Conservation (phyloP, 139 green algal species). For the Chlamydomonas incerta region DNA sequence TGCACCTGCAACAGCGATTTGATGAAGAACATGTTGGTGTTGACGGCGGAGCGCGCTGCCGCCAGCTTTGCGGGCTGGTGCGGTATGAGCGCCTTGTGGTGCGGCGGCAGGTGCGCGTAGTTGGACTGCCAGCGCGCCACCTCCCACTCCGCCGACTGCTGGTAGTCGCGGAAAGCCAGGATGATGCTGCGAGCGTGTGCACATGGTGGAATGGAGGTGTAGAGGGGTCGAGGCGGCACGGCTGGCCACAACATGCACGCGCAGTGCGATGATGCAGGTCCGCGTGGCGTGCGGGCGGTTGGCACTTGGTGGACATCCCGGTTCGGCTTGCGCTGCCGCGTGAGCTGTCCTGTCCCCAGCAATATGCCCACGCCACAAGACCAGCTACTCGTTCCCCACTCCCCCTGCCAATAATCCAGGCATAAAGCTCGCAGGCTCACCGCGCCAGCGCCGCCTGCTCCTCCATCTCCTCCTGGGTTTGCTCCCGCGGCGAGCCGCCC, state of each 20-base stretch:
- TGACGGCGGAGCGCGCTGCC: slow-evolving; percentile 50
- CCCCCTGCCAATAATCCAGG: too few species aligned
- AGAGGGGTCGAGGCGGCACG: too few species aligned
- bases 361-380: too few species aligned
- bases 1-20: slow-evolving; percentile 51
- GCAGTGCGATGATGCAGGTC: too few species aligned
- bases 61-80: slow-evolving; percentile 61
- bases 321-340: too few species aligned
- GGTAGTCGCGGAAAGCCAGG: slow-evolving; percentile 77
- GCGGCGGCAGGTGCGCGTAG: slow-evolving; percentile 56
- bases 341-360: too few species aligned
- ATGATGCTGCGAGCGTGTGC: slow-evolving; percentile 68
- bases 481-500: not conserved
- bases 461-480: not conserved
- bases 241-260: too few species aligned
- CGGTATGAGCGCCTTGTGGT: slow-evolving; percentile 63
- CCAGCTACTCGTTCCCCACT: too few species aligned
- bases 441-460: slow-evolving; percentile 17
- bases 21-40: slow-evolving; percentile 81
- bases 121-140: slow-evolving; percentile 84
- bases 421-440: not conserved
- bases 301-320: too few species aligned
- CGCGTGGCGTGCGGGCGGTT: too few species aligned
- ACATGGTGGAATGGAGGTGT: too few species aligned
- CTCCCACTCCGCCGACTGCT: slow-evolving; percentile 64